Base-by-base conservation (phyloP, 768 basidiomycete species). In the Galerina sulciceps region DNA sequence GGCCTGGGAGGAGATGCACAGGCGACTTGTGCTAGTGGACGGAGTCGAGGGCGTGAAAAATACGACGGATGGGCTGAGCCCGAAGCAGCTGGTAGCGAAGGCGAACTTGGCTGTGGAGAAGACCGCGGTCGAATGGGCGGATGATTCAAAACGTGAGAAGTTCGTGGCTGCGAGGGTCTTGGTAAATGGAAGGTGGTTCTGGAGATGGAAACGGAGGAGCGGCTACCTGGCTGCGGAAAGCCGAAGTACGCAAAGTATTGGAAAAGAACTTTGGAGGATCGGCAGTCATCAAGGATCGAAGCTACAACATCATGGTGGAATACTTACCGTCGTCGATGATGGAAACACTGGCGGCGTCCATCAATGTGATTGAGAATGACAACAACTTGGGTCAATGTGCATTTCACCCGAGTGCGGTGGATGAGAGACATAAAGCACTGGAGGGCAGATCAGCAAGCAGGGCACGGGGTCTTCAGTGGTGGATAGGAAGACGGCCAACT, bases 401-500 rank as follows among this genome's bases (percentile, higher is more conserved):
- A n/a, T n/a, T n/a, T n/a, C n/a, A n/a, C n/a, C n/a, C n/a, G n/a
- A n/a, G n/a, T n/a, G n/a, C n/a, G n/a, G n/a, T n/a, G n/a, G n/a
- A n/a, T n/a, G n/a, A n/a, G n/a, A n/a, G n/a, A n/a, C n/a, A n/a
- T n/a, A n/a, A n/a, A n/a, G n/a, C n/a, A n/a, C n/a, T n/a, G n/a
- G n/a, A n/a, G n/a, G n/a, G n/a, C n/a, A n/a, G n/a, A n/a, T n/a
- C n/a, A n/a, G n/a, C n/a, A n/a, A n/a, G n/a, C n/a, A n/a, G n/a
- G n/a, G n/a, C n/a, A n/a, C n/a, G n/a, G n/a, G n/a, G n/a, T n/a
- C n/a, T n/a, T n/a, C n/a, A n/a, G n/a, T n/a, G n/a, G n/a, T n/a
- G n/a, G 13, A n/a, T 42, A 51, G 43, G 43, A 13, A 35, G 8
- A 15, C 15, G n/a, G 61, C 53, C 9, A 59, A 59, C 51, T n/a